phyloP scores from a whole-genome alignment of 2,329 filamentous ascomycete genomes.

The Hymenoscyphus scutula region DNA sequence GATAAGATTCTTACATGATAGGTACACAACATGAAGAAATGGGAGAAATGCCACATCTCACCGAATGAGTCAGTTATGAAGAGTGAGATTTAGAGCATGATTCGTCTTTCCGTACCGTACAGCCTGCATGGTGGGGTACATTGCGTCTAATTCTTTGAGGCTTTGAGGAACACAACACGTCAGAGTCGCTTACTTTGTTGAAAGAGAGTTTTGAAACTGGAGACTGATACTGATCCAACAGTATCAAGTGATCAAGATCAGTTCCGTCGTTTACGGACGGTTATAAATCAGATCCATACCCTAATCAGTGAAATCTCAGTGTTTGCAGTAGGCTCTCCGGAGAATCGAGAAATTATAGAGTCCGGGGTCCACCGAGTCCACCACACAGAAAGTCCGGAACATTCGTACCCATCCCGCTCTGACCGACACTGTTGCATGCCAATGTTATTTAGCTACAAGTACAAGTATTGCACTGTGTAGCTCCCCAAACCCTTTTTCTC shows the following conservation, averaged over 20 bases:
- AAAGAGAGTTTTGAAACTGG: too few species aligned
- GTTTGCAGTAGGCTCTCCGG: background rate
- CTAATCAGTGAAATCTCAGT: background rate
- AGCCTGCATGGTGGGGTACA: background rate
- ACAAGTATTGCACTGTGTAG: too few species aligned
- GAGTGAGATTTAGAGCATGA: background rate
- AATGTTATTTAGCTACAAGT: slow-evolving; percentile 13
- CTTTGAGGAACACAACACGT: too few species aligned
- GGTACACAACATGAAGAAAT: background rate
- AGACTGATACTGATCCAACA: too few species aligned
- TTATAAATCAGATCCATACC: too few species aligned
- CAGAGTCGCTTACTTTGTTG: too few species aligned
- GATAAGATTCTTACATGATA: background rate
- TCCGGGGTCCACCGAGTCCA: background rate
- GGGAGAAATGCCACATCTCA: background rate
- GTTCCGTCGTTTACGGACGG: too few species aligned
- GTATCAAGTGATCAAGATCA: too few species aligned
- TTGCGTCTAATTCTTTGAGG: too few species aligned
- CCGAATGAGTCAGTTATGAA: background rate
- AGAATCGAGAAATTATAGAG: background rate
- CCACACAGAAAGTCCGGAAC: background rate
- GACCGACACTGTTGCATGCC: slow-evolving; percentile 12
- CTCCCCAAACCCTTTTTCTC: background rate
- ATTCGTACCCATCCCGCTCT: slow-evolving; percentile 2
- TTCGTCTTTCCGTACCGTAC: background rate